These are phyloP conservation scores for Phytophthora agathidicida DNA, from an alignment of 352 stramenopile species.

Conservation along the genomic window DNA sequence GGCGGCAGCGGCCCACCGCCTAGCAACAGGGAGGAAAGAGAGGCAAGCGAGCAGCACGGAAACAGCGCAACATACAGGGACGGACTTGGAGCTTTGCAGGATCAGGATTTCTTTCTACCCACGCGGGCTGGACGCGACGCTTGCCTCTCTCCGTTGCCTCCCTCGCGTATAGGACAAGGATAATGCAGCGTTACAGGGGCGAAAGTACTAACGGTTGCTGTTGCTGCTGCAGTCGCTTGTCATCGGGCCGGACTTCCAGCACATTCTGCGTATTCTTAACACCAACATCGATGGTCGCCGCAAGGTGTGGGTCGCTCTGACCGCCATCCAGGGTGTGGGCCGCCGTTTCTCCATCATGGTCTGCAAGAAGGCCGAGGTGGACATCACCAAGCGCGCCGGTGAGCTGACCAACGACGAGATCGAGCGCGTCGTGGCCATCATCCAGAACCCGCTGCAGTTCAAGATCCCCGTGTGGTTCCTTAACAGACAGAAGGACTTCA, in stretches of 20 bases:
- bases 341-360: constrained; percentile 92
- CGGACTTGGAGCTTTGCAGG: too few species aligned
- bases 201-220: constrained; percentile 16
- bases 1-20: not conserved
- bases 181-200: not conserved
- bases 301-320: constrained; percentile 90
- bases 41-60: constrained; percentile 4
- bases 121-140: constrained; percentile 1
- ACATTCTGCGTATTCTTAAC: constrained; percentile 99
- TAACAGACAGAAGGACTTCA: constrained; percentile 99
- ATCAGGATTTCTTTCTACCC: too few species aligned
- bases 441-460: constrained; percentile 99
- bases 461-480: constrained; percentile 99
- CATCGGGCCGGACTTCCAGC: constrained; percentile 98
- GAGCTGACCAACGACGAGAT: constrained; percentile 99
- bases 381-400: constrained; percentile 98
- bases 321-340: constrained; percentile 86
- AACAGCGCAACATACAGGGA: constrained; percentile 12
- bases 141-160: not conserved
- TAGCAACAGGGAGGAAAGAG: not conserved
- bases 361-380: constrained; percentile 99
- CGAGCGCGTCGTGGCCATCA: constrained; percentile 99
- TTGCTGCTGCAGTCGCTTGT: constrained; percentile 75
- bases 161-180: not conserved
- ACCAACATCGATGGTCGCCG: constrained; percentile 99